Percentiles rank a stretch among this genome's conserved stretches.
phyloP scores from a whole-genome alignment of 768 basidiomycete species.

The Lentinula guzmanii region DNA sequence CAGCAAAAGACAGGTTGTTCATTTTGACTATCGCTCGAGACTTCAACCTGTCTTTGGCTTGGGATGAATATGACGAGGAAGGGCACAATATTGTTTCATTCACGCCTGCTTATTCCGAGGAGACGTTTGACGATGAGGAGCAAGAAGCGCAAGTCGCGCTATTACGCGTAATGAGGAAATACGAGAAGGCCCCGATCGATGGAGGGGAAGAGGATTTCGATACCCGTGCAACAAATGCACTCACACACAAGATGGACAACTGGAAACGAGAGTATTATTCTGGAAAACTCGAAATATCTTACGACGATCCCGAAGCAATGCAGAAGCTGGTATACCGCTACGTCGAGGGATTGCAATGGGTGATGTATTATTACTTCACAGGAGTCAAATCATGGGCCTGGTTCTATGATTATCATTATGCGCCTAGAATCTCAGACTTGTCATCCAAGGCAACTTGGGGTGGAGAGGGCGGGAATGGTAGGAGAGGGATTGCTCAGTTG shows the following conservation, averaged over 20 bases:
- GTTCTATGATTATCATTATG: constrained; percentile 99
- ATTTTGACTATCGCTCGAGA: constrained; percentile 71
- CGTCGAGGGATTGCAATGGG: constrained; percentile 95
- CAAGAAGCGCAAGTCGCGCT: constrained; percentile 72
- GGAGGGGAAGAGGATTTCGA: constrained; percentile 75
- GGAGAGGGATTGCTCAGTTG: constrained; percentile 61
- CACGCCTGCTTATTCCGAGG: constrained; percentile 47
- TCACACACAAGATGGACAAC: constrained; percentile 82
- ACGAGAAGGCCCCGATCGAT: constrained; percentile 78
- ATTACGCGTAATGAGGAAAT: constrained; percentile 80
- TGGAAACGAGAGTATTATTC: constrained; percentile 92
- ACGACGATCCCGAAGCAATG: constrained; percentile 62
- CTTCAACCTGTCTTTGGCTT: constrained; percentile 72
- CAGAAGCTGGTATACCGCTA: constrained; percentile 72
- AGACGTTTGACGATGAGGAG: constrained; percentile 45
- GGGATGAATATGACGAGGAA: constrained; percentile 90
- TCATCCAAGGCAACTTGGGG: constrained; percentile 2
- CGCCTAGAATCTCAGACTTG: constrained; percentile 91
- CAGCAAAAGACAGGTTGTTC: constrained; percentile 77
- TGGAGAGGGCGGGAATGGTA: background rate
- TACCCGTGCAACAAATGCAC: constrained; percentile 61
- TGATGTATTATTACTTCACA: constrained; percentile 97
- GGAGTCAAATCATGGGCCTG: constrained; percentile 98
- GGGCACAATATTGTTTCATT: constrained; percentile 68
- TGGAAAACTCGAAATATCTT: constrained; percentile 85